phyloP scores from a whole-genome alignment of 2,329 filamentous ascomycete species.

The Cercospora berteroae region DNA sequence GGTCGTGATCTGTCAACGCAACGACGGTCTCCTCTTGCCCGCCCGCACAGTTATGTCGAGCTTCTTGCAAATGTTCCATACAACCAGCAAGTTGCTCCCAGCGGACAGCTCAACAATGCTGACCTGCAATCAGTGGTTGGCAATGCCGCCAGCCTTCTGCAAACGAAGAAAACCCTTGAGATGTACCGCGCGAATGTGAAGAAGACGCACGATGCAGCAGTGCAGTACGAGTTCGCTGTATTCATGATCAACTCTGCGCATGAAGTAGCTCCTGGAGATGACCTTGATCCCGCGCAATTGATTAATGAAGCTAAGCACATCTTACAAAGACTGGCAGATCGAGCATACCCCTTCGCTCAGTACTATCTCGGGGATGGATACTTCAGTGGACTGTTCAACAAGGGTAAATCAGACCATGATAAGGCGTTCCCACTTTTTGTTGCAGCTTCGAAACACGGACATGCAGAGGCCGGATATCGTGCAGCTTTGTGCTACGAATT shows the following conservation, averaged over 20 bases:
- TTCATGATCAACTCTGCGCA: conserved; percentile 89
- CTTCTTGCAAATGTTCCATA: conserved; percentile 66
- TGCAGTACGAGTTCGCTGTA: conserved; percentile 94
- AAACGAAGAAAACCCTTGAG: conserved; percentile 88
- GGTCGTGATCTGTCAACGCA: conserved; percentile 53
- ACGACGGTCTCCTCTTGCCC: conserved; percentile 56
- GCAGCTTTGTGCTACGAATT: conserved; percentile 96
- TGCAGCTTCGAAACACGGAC: conserved; percentile 91
- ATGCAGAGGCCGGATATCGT: conserved; percentile 92
- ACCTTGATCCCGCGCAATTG: conserved; percentile 57
- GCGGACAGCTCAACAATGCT: conserved; percentile 71
- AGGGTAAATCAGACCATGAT: conserved; percentile 88
- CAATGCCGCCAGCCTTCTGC: conserved; percentile 84
- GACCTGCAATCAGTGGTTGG: conserved; percentile 76
- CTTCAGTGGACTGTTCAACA: conserved; percentile 90
- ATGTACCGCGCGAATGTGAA: conserved; percentile 98
- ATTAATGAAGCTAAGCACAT: conserved; percentile 86
- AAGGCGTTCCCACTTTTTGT: conserved; percentile 90
- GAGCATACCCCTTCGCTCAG: conserved; percentile 92
- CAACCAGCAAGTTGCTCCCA: conserved; percentile 70
- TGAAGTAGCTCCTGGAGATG: conserved; percentile 57
- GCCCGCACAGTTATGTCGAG: conserved; percentile 61
- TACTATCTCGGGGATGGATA: conserved; percentile 96
- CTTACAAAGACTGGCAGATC: conserved; percentile 78
- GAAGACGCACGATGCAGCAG: conserved; percentile 85